Evolutionary conservation across 768 basidiomycete genomes (phyloP).

Genomic region (Clathrus columnatus): DNA sequence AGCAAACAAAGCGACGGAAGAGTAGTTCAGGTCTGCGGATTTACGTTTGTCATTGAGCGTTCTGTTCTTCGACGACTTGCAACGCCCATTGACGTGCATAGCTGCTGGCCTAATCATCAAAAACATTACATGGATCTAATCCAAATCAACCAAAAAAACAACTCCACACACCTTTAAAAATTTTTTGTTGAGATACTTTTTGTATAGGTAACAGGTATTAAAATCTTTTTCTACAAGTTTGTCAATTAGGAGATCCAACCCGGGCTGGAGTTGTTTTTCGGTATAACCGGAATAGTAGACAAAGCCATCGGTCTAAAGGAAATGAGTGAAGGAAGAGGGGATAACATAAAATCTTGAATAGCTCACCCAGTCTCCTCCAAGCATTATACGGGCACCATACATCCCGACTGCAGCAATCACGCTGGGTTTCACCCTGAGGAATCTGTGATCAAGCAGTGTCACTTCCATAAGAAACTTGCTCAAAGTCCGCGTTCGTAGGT

Average conservation of each 20-base stretch:
- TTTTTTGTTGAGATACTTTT: slow-evolving; percentile 96
- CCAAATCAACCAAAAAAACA: neutral
- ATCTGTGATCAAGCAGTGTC: slow-evolving; percentile 85
- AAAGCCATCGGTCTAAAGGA: slow-evolving; percentile 73
- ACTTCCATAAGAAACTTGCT: slow-evolving; percentile 98
- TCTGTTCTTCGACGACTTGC: neutral
- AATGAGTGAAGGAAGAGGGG: slow-evolving; percentile 13
- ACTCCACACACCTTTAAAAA: slow-evolving; percentile 68
- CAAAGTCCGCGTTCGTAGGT: slow-evolving; percentile 93
- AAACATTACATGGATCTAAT: neutral
- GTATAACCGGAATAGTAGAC: slow-evolving; percentile 90
- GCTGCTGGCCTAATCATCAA: neutral
- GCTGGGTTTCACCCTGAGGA: slow-evolving; percentile 89
- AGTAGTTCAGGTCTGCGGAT: neutral
- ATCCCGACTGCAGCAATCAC: slow-evolving; percentile 93
- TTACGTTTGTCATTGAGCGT: neutral
- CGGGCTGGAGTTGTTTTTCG: slow-evolving; percentile 76
- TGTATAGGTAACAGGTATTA: slow-evolving; percentile 78
- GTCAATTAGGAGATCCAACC: slow-evolving; percentile 74
- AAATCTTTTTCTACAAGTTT: slow-evolving; percentile 76
- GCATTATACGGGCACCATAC: slow-evolving; percentile 92
- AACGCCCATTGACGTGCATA: slow-evolving; percentile 36
- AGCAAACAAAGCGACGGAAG: slow-evolving; percentile 4
- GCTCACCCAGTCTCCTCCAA: slow-evolving; percentile 94
- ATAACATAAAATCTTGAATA: slow-evolving; percentile 16